Evolutionary conservation across 2,329 filamentous ascomycete species (phyloP).

Genomic region (Aspergillus vadensis): DNA sequence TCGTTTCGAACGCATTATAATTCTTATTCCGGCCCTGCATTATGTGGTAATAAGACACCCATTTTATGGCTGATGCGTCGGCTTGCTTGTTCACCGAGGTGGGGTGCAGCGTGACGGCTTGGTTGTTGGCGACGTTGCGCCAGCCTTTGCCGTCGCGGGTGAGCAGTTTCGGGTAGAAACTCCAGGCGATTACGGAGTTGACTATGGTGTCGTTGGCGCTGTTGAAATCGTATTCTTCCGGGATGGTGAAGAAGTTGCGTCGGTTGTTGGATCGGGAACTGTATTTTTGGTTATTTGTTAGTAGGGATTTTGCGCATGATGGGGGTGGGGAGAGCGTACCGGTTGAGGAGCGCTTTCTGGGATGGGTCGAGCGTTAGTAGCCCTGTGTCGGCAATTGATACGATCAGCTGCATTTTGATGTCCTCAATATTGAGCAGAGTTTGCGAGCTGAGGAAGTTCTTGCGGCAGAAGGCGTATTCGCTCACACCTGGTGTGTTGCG

Average conservation of each 20-base stretch:
- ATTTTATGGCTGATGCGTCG: slow-evolving; percentile 58
- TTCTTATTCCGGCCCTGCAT: slow-evolving; percentile 82
- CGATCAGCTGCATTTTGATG: slow-evolving; percentile 85
- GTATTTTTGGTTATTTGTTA: slow-evolving; percentile 24
- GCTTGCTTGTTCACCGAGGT: slow-evolving; percentile 80
- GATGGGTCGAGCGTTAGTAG: slow-evolving; percentile 74
- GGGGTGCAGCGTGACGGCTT: slow-evolving; percentile 82
- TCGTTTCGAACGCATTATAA: slow-evolving; percentile 89
- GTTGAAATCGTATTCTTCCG: slow-evolving; percentile 71
- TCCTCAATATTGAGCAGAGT: slow-evolving; percentile 92
- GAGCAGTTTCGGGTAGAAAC: slow-evolving; percentile 92
- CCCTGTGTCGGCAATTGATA: slow-evolving; percentile 81
- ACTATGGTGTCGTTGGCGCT: slow-evolving; percentile 79
- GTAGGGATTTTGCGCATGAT: neutral
- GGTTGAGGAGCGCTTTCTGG: slow-evolving; percentile 69
- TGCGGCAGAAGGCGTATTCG: slow-evolving; percentile 88
- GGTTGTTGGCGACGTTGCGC: slow-evolving; percentile 91
- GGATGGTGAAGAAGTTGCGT: slow-evolving; percentile 81
- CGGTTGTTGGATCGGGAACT: slow-evolving; percentile 63
- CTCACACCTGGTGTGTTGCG: slow-evolving; percentile 70
- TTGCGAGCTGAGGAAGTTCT: slow-evolving; percentile 89
- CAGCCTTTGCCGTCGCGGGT: slow-evolving; percentile 81
- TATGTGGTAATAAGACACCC: slow-evolving; percentile 94
- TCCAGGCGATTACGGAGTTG: slow-evolving; percentile 83
- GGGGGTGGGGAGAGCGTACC: slow-evolving; percentile 42